Evolutionary conservation across 2,329 filamentous ascomycete species (phyloP).

Genomic region (Bipolaris bicolor): DNA sequence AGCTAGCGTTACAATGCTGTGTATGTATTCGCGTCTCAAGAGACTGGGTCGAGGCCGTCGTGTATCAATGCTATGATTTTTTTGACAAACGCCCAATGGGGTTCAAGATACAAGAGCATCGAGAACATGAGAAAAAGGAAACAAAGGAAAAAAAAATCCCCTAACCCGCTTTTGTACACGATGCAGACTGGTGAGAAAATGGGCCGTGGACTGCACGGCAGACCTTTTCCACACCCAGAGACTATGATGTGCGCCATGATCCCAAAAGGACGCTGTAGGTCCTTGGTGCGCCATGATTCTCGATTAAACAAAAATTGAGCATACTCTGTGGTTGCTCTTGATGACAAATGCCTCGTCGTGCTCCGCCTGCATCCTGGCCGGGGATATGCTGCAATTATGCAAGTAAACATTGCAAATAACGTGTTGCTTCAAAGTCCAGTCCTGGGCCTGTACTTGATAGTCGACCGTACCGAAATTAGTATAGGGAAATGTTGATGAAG

Average conservation of each 20-base stretch:
- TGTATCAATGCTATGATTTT: conserved; percentile 25
- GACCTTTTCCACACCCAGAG: conserved; percentile 21
- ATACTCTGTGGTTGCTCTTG: conserved; percentile 12
- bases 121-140: conserved; percentile 15
- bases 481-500: conserved; percentile 34
- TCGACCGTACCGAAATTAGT: conserved; percentile 41
- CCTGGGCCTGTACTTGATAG: conserved; percentile 25
- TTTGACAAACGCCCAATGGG: conserved; percentile 15
- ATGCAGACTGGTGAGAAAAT: conserved; percentile 19
- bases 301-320: conserved; percentile 18
- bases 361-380: conserved; percentile 24
- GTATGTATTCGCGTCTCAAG: conserved; percentile 29
- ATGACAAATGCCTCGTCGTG: conserved; percentile 20
- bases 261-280: conserved; percentile 15
- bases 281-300: conserved; percentile 20
- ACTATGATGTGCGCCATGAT: conserved; percentile 23
- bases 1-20: conserved; percentile 33
- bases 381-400: conserved; percentile 32
- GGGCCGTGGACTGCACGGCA: conserved; percentile 24
- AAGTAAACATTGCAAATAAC: conserved; percentile 36
- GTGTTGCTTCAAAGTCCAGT: conserved; percentile 46
- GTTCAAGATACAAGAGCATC: conserved; percentile 24
- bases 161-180: conserved; percentile 43
- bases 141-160: conserved; percentile 14
- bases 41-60: conserved; percentile 20